Conservation (phyloP, 441 rosid genomes). For the Croton laevigatus region DNA sequence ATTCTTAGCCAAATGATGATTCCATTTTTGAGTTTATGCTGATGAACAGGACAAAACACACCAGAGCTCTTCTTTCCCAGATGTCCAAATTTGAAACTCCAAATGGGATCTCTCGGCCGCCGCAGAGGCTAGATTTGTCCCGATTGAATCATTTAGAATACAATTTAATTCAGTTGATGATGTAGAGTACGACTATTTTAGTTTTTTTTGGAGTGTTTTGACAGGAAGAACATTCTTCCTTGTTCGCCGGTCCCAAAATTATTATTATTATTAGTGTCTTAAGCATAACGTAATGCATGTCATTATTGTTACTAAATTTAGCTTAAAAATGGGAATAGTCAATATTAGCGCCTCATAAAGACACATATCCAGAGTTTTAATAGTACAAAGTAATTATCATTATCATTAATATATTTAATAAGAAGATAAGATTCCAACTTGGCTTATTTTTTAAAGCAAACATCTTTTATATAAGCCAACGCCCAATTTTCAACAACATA, state of each 20-base stretch:
- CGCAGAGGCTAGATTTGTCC: no score
- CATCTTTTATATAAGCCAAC: background rate
- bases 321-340: constrained; percentile 6
- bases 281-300: background rate
- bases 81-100: background rate
- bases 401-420: background rate
- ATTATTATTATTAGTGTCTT: background rate
- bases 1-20: background rate
- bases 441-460: background rate
- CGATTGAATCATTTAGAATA: background rate
- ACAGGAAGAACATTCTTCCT: constrained; percentile 19
- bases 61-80: background rate
- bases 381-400: background rate
- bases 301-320: background rate
- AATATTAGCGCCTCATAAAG: background rate
- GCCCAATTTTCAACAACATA: background rate
- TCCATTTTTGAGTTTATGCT: background rate
- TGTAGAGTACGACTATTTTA: background rate
- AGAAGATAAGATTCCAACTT: no score
- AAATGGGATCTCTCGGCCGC: background rate
- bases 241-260: constrained; percentile 10
- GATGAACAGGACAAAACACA: no score
- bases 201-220: background rate
- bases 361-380: background rate
- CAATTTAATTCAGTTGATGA: background rate